A percentile compares a stretch with the other conserved stretches of the same genome.
These are phyloP conservation scores for Diaporthe sp. DNA, from an alignment of 2,329 filamentous ascomycete genomes.

Conservation along the genomic window DNA sequence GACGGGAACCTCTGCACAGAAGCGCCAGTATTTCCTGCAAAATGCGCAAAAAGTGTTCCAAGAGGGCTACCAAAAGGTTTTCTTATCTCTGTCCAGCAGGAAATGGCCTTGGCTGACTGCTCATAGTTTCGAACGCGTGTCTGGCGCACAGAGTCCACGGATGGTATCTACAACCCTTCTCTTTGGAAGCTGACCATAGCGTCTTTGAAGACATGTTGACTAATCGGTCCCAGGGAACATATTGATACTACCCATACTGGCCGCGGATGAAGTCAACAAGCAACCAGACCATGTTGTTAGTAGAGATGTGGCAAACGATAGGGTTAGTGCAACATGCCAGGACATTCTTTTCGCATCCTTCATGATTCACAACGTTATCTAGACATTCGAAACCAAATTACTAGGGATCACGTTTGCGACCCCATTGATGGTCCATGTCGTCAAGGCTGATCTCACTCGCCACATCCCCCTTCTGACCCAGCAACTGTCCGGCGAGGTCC, in stretches of 20 bases:
- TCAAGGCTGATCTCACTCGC: conserved; percentile 22
- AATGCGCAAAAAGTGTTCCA: conserved; percentile 24
- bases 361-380: neutral
- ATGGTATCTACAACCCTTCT: neutral
- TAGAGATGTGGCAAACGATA: conserved; percentile 20
- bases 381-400: conserved; percentile 25
- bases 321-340: neutral
- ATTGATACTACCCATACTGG: conserved; percentile 11
- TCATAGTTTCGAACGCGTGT: conserved; percentile 20
- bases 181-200: neutral
- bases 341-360: neutral
- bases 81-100: neutral
- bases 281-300: conserved; percentile 20
- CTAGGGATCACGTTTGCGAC: conserved; percentile 19
- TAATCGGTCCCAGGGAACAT: neutral
- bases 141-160: conserved; percentile 18
- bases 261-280: conserved; percentile 23
- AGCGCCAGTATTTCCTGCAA: conserved; percentile 24
- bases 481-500: conserved; percentile 51
- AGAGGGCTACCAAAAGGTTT: conserved; percentile 18
- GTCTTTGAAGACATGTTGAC: neutral
- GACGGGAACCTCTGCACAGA: conserved; percentile 14
- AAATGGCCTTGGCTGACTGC: neutral
- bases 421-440: conserved; percentile 20
- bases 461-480: conserved; percentile 12